Base-by-base conservation (phyloP, 805 yeast genomes). In the Cyberlindnera maclurae region DNA sequence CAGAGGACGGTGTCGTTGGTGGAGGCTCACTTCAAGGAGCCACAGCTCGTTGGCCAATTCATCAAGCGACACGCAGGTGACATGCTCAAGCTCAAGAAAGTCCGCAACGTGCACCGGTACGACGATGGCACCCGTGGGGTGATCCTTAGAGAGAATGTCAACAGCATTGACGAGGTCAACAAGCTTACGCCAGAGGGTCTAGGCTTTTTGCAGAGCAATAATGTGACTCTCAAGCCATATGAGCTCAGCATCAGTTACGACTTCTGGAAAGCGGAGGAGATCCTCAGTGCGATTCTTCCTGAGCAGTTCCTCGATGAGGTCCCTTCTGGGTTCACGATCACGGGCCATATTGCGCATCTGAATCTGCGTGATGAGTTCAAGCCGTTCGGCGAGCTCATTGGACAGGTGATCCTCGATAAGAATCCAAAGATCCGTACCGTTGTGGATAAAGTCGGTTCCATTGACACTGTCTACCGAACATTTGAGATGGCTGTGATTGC, bases 261-360 rank as follows among this genome's bases (percentile, higher is more conserved):
- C 36, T 85, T 76, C 59, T 93, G 97, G 97, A 78, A 77, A 48
- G 70, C 89, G 0, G 98, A 94, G 40, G 96, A 93, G 49, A 82
- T 93, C 12, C 65, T 93, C 29, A 66, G 69, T 33, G 74, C 95
- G 0, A 73, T 88, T 4, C 60, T 93, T 33, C 98, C 99, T 0
- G 81, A 74, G 33, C 68, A 77, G 15, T 59, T 77, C 15, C 60
- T 75, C 6, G 79, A 73, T 31, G 95, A 87, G 40, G 67, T 82
- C 8, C 99, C 98, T 1, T 70, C 93, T 1, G 94, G 97, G 0
- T 93, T 84, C 58, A 85, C 97, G 1, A 77, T 79, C 28, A 94
- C 95, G 0, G 99, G 99, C 0, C 97, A 93, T 62, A 73, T 93
- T 41, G 98, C 97, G 0, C 99, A 93, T 60, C 62, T 94, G 54